Base-by-base conservation (phyloP, 75 land plant species). In the Selaginella moellendorffii region DNA sequence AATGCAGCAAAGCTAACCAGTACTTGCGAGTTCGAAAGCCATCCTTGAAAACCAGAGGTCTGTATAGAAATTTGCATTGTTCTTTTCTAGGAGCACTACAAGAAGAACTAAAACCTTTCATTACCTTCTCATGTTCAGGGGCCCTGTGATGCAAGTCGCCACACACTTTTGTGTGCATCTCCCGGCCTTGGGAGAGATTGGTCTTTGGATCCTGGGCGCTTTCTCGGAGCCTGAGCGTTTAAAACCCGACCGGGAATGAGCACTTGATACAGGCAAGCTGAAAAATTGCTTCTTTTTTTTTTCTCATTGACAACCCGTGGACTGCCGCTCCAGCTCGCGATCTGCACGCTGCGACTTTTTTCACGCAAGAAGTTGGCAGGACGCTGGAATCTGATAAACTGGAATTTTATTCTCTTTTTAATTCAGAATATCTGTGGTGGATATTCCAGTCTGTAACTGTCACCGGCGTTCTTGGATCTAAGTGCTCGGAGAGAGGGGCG, bases 31-130 rank as follows among this genome's bases (percentile, higher is more conserved):
- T 85, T 28, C 96, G 70, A 51, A 92, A 88, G 23, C 85, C 83
- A 29, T 85, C 66, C 74, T 92, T 92, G 80, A 92, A 92, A 25
- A 91, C 89, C 30, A 91, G 73, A 63, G 97, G 97, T 60, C 93
- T 91, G 87, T 18, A 46, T 14, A 26, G n/a, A n/a, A n/a, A 36
- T n/a, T n/a, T n/a, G 14, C 14, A 14, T 5, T 5, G 5, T 5
- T 36, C 10, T 36, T 5, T 14, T 5, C 10, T 36, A n/a, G n/a
- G n/a, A n/a, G n/a, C n/a, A n/a, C n/a, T n/a, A n/a, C n/a, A n/a
- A n/a, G n/a, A n/a, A n/a, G n/a, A n/a, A 36, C 5, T 36, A 14
- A 36, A 36, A 5, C 10, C 14, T 5, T 36, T 5, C 46, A 36
- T 5, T 36, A 91, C 97, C 95, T 85, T 31, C 96, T 61, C 42